These are phyloP conservation scores for Lactifluus piperatus DNA, from an alignment of 768 basidiomycete genomes.

Conservation along the genomic window DNA sequence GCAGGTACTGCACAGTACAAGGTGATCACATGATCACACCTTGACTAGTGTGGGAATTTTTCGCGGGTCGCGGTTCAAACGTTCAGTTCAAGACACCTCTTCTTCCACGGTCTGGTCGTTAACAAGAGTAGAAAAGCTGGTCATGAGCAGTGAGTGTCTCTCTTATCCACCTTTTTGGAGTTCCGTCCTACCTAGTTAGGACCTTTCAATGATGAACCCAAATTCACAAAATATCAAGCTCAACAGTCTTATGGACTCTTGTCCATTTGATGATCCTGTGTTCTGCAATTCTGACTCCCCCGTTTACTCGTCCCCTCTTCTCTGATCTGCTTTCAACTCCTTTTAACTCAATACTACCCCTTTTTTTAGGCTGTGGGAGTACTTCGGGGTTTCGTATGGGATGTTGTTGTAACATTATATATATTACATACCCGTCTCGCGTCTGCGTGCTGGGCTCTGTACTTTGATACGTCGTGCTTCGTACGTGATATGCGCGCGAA, in stretches of 20 bases:
- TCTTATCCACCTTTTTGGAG: neutral
- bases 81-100: too few relatives aligned
- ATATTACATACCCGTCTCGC: neutral
- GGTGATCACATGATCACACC: too few relatives aligned
- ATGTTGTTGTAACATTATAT: too few relatives aligned
- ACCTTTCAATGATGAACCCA: slow-evolving; percentile 29
- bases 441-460: neutral
- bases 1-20: too few relatives aligned
- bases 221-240: slow-evolving; percentile 37
- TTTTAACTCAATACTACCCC: neutral
- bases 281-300: slow-evolving; percentile 38
- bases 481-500: neutral
- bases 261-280: slow-evolving; percentile 35
- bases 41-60: too few relatives aligned
- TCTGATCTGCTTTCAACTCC: neutral
- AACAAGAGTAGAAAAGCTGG: neutral
- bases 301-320: neutral
- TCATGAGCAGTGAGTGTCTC: neutral
- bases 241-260: slow-evolving; percentile 38
- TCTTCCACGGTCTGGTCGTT: neutral
- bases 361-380: neutral
- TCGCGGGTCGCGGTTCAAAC: too few relatives aligned
- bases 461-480: neutral
- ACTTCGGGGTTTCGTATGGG: neutral
- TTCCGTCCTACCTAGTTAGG: neutral